phyloP scores from a whole-genome alignment of 805 yeast genomes.

The Tetrapisispora pingtungensis region DNA sequence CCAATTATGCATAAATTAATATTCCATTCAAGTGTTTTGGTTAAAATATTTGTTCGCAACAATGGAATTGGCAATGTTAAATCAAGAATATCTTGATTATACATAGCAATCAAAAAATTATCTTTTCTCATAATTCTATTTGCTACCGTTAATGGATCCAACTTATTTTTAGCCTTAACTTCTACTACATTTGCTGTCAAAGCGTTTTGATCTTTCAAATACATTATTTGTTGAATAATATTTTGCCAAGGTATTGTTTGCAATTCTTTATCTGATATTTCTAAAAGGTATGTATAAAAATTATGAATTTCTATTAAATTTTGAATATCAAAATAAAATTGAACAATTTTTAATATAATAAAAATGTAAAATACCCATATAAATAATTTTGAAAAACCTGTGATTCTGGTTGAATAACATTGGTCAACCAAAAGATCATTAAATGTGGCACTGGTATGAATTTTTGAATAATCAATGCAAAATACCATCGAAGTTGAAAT shows the following conservation, averaged over 20 bases:
- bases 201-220: slow-evolving; percentile 72
- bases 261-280: slow-evolving; percentile 68
- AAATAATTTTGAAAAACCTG: slow-evolving; percentile 45
- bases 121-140: slow-evolving; percentile 94
- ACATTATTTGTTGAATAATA: slow-evolving; percentile 66
- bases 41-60: slow-evolving; percentile 39
- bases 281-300: slow-evolving; percentile 64
- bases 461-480: slow-evolving; percentile 61
- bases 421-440: slow-evolving; percentile 31
- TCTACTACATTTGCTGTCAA: slow-evolving; percentile 40
- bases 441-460: slow-evolving; percentile 27
- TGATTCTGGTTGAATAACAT: slow-evolving; percentile 35
- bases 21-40: slow-evolving; percentile 92
- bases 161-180: slow-evolving; percentile 56
- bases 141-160: slow-evolving; percentile 91
- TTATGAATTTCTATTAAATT: slow-evolving; percentile 64
- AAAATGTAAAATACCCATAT: slow-evolving; percentile 52
- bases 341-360: slow-evolving; percentile 41
- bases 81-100: slow-evolving; percentile 67
- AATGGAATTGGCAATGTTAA: slow-evolving; percentile 49
- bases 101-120: slow-evolving; percentile 82
- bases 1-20: slow-evolving; percentile 79
- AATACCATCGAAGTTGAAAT: slow-evolving; percentile 70
- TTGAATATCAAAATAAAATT: slow-evolving; percentile 51
- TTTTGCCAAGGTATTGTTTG: slow-evolving; percentile 92